phyloP scores from a whole-genome alignment of 2,329 filamentous ascomycete genomes.

The Alternaria arbusti region DNA sequence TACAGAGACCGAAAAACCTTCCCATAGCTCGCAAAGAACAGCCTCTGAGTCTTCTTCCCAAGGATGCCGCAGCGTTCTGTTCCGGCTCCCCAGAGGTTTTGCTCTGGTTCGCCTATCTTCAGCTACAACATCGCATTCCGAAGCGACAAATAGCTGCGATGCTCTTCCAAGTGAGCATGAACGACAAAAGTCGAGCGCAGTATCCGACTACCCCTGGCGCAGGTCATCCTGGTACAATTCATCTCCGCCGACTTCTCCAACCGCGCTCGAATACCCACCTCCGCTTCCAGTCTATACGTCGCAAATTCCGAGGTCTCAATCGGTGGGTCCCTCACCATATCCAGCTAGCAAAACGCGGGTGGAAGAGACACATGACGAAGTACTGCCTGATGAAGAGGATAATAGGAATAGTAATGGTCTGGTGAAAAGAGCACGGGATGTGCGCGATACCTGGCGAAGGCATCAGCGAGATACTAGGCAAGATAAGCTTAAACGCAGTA shows the following conservation, averaged over 20 bases:
- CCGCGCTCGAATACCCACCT: conserved; percentile 14
- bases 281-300: conserved; percentile 5
- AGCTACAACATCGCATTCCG: conserved; percentile 10
- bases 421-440: conserved; percentile 31
- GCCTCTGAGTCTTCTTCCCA: neutral
- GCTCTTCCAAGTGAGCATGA: conserved; percentile 4
- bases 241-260: conserved; percentile 11
- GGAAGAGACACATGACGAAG: neutral
- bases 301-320: neutral
- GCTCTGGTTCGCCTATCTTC: conserved; percentile 27
- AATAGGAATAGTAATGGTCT: conserved; percentile 16
- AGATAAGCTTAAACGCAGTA: conserved; percentile 41
- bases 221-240: conserved; percentile 21
- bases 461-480: conserved; percentile 29
- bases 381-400: neutral
- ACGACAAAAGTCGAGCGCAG: neutral
- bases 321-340: neutral
- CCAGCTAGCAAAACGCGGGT: neutral
- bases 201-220: conserved; percentile 9
- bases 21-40: neutral
- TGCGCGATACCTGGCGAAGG: conserved; percentile 29
- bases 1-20: neutral
- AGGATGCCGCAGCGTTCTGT: conserved; percentile 16
- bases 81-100: conserved; percentile 33
- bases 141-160: neutral